Percentiles rank a stretch among this genome's conserved stretches.
These are phyloP conservation scores for Phlebopus sp. DNA, from an alignment of 1,284 basidiomycete species.

Conservation along the genomic window DNA sequence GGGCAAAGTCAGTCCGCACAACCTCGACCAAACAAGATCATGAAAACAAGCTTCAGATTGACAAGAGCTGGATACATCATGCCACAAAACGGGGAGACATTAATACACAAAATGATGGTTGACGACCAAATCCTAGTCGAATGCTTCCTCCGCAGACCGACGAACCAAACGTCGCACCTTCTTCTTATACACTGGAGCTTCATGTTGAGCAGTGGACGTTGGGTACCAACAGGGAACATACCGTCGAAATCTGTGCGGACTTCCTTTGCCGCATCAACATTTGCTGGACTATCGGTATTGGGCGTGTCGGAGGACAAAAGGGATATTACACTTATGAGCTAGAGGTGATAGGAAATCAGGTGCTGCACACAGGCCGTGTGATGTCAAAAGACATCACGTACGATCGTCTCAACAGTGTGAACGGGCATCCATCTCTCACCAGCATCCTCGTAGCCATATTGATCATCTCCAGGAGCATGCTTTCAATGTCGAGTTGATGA, in stretches of 20 bases:
- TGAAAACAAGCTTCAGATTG: no score
- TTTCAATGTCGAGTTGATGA: constrained; percentile 31
- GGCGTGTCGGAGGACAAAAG: constrained; percentile 91
- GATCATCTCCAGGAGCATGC: constrained; percentile 96
- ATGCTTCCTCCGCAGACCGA: constrained; percentile 83
- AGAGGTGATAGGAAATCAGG: constrained; percentile 10
- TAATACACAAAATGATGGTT: constrained; percentile 10
- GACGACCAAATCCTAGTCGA: constrained; percentile 43
- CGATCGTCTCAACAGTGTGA: constrained; percentile 95
- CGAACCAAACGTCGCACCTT: constrained; percentile 86
- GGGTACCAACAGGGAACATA: constrained; percentile 32
- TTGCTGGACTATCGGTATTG: constrained; percentile 94
- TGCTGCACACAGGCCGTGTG: background rate
- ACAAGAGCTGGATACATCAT: background rate
- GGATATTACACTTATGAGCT: constrained; percentile 97
- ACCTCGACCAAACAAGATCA: no score
- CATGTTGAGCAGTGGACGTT: constrained; percentile 5
- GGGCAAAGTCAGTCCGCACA: no score
- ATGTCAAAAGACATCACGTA: constrained; percentile 46
- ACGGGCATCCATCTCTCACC: constrained; percentile 98
- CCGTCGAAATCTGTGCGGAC: constrained; percentile 72
- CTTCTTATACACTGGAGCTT: constrained; percentile 76
- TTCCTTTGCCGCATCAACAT: constrained; percentile 95
- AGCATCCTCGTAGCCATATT: constrained; percentile 97
- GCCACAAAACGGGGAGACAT: background rate